Conservation (phyloP, 768 basidiomycete genomes). For the Termitomyces sp. region DNA sequence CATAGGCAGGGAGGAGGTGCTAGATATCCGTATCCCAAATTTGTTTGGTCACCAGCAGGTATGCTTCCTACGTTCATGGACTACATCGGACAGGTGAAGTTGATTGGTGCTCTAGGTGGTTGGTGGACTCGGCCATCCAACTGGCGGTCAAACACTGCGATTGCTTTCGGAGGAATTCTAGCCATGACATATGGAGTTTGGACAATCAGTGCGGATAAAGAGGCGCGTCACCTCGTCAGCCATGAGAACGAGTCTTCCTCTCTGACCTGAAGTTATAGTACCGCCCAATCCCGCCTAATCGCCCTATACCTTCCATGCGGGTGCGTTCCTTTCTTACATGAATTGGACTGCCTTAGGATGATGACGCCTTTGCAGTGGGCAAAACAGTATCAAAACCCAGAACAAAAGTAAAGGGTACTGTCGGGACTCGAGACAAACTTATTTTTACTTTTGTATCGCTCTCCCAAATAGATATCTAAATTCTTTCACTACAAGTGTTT, state of each 20-base stretch:
- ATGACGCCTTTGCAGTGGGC: slow-evolving; percentile 25
- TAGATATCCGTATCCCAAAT: slow-evolving; percentile 91
- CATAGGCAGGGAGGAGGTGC: slow-evolving; percentile 68
- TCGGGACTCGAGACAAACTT: slow-evolving; percentile 3
- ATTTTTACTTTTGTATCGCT: slow-evolving; percentile 2
- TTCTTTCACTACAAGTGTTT: background rate
- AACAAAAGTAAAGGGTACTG: slow-evolving; percentile 8
- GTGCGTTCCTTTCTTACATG: slow-evolving; percentile 36
- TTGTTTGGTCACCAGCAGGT: slow-evolving; percentile 95
- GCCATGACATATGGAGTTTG: slow-evolving; percentile 63
- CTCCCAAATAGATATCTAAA: slow-evolving; percentile 2
- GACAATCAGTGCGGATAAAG: slow-evolving; percentile 71
- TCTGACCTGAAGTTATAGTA: slow-evolving; percentile 33
- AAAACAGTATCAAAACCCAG: slow-evolving; percentile 27
- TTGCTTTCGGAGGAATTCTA: slow-evolving; percentile 67
- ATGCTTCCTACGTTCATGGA: slow-evolving; percentile 12
- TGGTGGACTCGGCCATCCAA: slow-evolving; percentile 94
- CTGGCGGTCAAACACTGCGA: slow-evolving; percentile 83
- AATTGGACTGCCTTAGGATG: background rate
- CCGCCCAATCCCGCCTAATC: slow-evolving; percentile 55
- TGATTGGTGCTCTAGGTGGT: slow-evolving; percentile 54
- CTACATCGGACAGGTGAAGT: background rate
- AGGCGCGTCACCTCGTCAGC: slow-evolving; percentile 47
- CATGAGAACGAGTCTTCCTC: background rate
- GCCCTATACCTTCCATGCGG: slow-evolving; percentile 77